Percentiles rank a stretch among this genome's conserved stretches.
Conservation (phyloP, 129 eudicot species). For the Heracleum sosnowskyi region DNA sequence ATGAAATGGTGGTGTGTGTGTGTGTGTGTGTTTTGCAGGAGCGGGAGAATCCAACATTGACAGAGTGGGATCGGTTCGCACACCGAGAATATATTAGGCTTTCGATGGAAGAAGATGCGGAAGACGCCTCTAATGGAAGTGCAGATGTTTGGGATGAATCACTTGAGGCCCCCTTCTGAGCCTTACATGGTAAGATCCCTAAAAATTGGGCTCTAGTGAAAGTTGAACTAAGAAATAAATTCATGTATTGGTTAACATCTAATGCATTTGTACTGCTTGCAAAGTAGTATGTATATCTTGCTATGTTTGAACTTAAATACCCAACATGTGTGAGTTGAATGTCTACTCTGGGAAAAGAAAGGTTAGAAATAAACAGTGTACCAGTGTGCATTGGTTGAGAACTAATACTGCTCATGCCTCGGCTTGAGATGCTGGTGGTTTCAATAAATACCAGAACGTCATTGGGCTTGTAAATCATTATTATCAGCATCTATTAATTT, state of each 20-base stretch:
- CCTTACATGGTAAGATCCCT: constrained; percentile 24
- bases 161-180: constrained; percentile 81
- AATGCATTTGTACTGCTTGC: neutral
- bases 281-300: neutral
- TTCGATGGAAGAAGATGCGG: constrained; percentile 84
- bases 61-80: constrained; percentile 99
- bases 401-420: neutral
- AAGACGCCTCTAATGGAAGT: constrained; percentile 78
- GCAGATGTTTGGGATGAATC: constrained; percentile 93
- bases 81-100: constrained; percentile 87
- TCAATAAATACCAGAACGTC: neutral
- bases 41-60: constrained; percentile 95
- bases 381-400: neutral
- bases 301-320: neutral
- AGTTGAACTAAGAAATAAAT: neutral
- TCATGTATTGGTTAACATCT: neutral
- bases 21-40: constrained; percentile 40
- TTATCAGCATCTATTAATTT: neutral
- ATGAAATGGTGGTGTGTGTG: neutral
- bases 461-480: neutral
- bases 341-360: neutral
- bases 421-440: neutral
- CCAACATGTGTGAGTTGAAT: neutral
- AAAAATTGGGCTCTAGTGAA: constrained; percentile 7
- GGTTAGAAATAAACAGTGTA: neutral